Percentiles rank a stretch among this genome's conserved stretches.
Evolutionary conservation across 2,329 filamentous ascomycete species (phyloP).

Genomic region (Polychaeton citri): DNA sequence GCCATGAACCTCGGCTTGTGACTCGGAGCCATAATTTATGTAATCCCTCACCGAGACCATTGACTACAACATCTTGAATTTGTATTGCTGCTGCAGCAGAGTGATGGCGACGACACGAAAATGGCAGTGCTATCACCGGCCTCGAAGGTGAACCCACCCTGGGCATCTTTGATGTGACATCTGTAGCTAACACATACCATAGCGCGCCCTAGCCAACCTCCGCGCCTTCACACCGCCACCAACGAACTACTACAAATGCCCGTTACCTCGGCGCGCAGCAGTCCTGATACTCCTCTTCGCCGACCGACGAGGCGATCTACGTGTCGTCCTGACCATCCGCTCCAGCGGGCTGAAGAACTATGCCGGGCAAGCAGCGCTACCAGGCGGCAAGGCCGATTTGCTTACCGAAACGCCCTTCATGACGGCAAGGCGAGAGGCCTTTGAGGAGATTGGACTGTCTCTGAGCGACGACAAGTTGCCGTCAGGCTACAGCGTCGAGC

Average conservation of each 20-base stretch:
- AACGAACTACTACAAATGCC: constrained; percentile 43
- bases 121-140: constrained; percentile 21
- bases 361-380: constrained; percentile 33
- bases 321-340: constrained; percentile 50
- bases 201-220: constrained; percentile 41
- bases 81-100: too few species aligned
- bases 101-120: too few species aligned
- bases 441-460: constrained; percentile 85
- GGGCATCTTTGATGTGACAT: neutral
- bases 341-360: constrained; percentile 45
- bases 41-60: too few species aligned
- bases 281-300: constrained; percentile 82
- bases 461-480: constrained; percentile 56
- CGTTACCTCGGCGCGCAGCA: constrained; percentile 58
- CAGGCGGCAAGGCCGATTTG: constrained; percentile 41
- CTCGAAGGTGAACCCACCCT: constrained; percentile 12
- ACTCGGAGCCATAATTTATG: too few species aligned
- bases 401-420: constrained; percentile 50
- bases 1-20: too few species aligned
- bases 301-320: constrained; percentile 65
- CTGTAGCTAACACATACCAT: neutral
- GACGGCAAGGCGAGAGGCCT: constrained; percentile 79
- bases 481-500: constrained; percentile 68
- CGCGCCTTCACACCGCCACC: constrained; percentile 43
- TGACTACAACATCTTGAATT: too few species aligned